Conservation (phyloP, 495 filamentous ascomycete species). For the Aspergillus biplanus region DNA sequence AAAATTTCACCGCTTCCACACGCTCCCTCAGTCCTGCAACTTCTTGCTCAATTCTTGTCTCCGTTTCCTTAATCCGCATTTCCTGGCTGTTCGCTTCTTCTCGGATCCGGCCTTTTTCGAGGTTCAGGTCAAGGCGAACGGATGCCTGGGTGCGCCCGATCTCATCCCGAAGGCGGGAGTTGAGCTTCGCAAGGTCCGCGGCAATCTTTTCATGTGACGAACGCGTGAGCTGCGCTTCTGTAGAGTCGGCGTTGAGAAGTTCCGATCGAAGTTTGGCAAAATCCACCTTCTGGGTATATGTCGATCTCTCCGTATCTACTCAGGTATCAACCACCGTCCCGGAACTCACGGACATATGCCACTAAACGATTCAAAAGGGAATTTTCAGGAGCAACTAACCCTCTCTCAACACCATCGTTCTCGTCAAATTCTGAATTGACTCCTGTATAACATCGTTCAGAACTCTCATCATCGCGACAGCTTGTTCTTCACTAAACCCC, state of each 20-base stretch:
- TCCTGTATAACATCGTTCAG: constrained; percentile 97
- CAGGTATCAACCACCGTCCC: neutral
- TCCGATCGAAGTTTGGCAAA: constrained; percentile 98
- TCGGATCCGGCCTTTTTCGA: constrained; percentile 95
- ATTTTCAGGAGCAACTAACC: constrained; percentile 42
- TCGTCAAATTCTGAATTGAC: constrained; percentile 95
- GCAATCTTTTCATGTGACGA: constrained; percentile 90
- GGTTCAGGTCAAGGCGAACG: constrained; percentile 88
- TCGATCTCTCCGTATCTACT: constrained; percentile 63
- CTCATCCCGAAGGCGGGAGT: constrained; percentile 86
- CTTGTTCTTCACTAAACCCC: constrained; percentile 94
- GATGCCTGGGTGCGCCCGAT: constrained; percentile 90
- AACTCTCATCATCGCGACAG: constrained; percentile 96
- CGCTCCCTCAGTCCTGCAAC: constrained; percentile 88
- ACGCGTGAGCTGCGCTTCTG: constrained; percentile 84
- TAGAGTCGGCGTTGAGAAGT: constrained; percentile 85
- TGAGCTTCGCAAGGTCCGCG: constrained; percentile 92
- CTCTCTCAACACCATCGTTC: constrained; percentile 98
- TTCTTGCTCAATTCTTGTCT: constrained; percentile 98
- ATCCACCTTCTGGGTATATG: constrained; percentile 98
- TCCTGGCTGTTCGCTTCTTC: constrained; percentile 98
- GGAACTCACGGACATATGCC: neutral
- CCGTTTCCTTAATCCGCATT: constrained; percentile 98
- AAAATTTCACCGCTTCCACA: constrained; percentile 96
- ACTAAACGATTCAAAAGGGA: neutral